Evolutionary conservation across 306 rosid species (phyloP), one percentile per base, ranked within the genome.

Genomic region (Vigna unguiculata): DNA sequence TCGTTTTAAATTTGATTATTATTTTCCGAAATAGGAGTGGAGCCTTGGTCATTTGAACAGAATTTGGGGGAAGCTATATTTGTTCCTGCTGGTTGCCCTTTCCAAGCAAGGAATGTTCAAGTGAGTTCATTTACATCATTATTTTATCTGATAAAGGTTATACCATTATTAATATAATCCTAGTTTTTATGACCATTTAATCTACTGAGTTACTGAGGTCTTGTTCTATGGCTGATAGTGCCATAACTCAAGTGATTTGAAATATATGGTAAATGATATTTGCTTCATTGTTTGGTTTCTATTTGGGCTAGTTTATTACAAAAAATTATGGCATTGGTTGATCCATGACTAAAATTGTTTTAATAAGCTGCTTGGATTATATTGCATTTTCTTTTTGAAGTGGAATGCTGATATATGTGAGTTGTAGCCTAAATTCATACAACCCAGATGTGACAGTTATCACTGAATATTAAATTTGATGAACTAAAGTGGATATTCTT

Each of bases 31-130:
- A 67, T 84, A 95, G 99, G 93, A 78, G 83, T 92, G 75, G 96
- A 89, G 86, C 97, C 99, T 19, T 95, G 99, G 99, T 92, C 97
- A 67, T 95, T 95, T 72, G 97, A 89, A 82, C 97, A 95, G 83
- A 79, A 84, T 82, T 82, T 88, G 75, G 97, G 97, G 79, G 92
- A 92, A 74, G 97, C 97, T 48, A 84, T 92, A 71, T 95, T 95
- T 87, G 84, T 95, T 72, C 99, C 99, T 70, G 95, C 99, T 66
- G 97, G 97, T 53, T 90, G 99, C 85, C 99, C 99, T 81, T 92
- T 89, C 76, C 99, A 92, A 85, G 97, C 89, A 24, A 86, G 88
- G 78, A 95, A 91, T 89, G 87, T 89, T 84, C 92, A 85, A 93
- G 96, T 92, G 81, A 78, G 85, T 71, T 72, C 76, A 69, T 76